Evolutionary conservation across 169 alveolate genomes (phyloP), one percentile per base, ranked within the genome.

Genomic region (Plasmodium vivax): DNA sequence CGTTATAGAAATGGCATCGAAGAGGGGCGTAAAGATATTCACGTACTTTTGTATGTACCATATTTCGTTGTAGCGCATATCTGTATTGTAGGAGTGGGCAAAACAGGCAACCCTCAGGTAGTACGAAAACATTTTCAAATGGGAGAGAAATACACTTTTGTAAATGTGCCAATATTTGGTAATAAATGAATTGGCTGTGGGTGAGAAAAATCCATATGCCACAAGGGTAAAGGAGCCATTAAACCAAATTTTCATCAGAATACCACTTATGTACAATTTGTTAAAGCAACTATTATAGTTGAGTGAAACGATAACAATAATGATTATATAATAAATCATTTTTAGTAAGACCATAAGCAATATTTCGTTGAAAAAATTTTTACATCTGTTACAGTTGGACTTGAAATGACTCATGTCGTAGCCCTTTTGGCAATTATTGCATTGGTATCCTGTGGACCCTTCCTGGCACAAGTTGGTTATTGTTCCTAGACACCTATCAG

Each of bases 381-480:
- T 30, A 85, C 97, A 96, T 34, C 83, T 95, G 51, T 72, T 32
- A 14, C 97, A 96, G 12, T 71, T 83, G 2, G 97, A 96, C 80
- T 95, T 92, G 79, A 96, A 95, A 73, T 96, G 90, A 12, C 79
- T 81, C 71, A 92, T 81, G 30, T 96, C 97, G 92, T 93, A 96
- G 30, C 95, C 95, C 54, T 73, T 51, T 71, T 51, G 56, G n/a
- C 97, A 96, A 58, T 88, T 93, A 81, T 94, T 95, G 87, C 97
- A 96, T 45, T 95, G 96, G 45, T 95, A 95, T 41, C 97, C 97
- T 30, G 88, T 68, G 3, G 97, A 95, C 3, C 97, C 97, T 71
- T 93, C 95, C n/a, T 54, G 43, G 45, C 97, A 96, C 56, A 83
- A 54, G 71, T 95, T 92, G 32, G 74, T 71, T 56, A 95, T 93